Percentiles rank a stretch among this genome's conserved stretches.
These are phyloP conservation scores for Dunaliella primolecta DNA, from an alignment of 139 green algal species.

Conservation along the genomic window DNA sequence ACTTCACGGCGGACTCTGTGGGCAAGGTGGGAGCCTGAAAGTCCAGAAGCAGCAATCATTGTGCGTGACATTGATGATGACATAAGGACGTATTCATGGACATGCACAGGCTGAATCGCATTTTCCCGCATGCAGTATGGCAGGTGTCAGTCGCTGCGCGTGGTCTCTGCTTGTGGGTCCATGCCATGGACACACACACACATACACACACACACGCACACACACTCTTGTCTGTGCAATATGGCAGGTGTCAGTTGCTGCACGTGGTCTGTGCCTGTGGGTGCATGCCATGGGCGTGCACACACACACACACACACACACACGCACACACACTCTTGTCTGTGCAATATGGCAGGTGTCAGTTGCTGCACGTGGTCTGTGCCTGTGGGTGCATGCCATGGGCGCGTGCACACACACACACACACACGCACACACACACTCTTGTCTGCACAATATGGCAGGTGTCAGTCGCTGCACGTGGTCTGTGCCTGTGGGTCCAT, in stretches of 20 bases:
- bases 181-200: constrained; percentile 77
- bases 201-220: not conserved
- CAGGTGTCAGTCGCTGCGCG: constrained; percentile 55
- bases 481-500: constrained; percentile 81
- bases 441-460: constrained; percentile 10
- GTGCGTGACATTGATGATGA: too few relatives aligned
- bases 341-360: constrained; percentile 44
- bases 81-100: too few relatives aligned
- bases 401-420: constrained; percentile 56
- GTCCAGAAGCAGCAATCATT: too few relatives aligned
- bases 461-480: constrained; percentile 56
- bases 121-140: constrained; percentile 5
- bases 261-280: constrained; percentile 77
- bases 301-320: not conserved
- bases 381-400: constrained; percentile 84
- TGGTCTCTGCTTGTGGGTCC: constrained; percentile 81
- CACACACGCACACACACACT: not conserved
- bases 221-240: constrained; percentile 11
- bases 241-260: constrained; percentile 51
- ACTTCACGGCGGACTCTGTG: constrained; percentile 65
- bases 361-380: constrained; percentile 62
- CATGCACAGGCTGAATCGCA: too few relatives aligned
- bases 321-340: constrained; percentile 10
- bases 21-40: too few relatives aligned
- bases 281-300: constrained; percentile 9